Conservation (phyloP, 495 filamentous ascomycete species). For the Penicillium ochrochloron region DNA sequence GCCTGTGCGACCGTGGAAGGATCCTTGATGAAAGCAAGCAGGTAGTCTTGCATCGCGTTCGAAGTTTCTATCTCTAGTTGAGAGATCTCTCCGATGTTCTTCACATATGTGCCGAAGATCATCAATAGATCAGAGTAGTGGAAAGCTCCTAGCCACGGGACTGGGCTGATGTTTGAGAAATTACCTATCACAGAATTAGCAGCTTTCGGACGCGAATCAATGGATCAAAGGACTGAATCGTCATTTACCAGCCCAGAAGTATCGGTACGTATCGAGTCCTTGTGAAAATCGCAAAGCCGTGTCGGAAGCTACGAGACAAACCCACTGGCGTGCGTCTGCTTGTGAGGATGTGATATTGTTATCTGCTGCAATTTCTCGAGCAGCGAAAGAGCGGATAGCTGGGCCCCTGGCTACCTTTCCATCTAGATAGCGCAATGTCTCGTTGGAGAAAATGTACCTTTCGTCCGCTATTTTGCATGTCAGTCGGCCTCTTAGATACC, state of each 20-base stretch:
- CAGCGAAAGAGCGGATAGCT: constrained; percentile 45
- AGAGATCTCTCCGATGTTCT: constrained; percentile 35
- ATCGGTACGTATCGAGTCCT: constrained; percentile 26
- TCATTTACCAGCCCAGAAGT: constrained; percentile 23
- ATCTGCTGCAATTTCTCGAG: constrained; percentile 46
- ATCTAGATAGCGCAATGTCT: constrained; percentile 33
- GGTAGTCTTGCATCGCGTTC: constrained; percentile 46
- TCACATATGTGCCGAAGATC: constrained; percentile 47
- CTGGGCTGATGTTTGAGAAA: constrained; percentile 51
- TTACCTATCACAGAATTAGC: constrained; percentile 37
- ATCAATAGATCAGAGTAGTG: constrained; percentile 51
- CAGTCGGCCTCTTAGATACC: too few species aligned
- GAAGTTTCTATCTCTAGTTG: constrained; percentile 41
- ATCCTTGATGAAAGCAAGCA: constrained; percentile 29
- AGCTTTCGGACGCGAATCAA: too few species aligned
- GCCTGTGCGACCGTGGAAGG: constrained; percentile 6
- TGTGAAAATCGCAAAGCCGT: constrained; percentile 32
- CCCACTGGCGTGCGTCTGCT: constrained; percentile 12
- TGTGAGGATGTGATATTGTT: constrained; percentile 37
- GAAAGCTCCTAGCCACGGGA: constrained; percentile 49
- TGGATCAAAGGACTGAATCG: constrained; percentile 34
- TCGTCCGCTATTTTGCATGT: constrained; percentile 20
- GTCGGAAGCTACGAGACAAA: constrained; percentile 25
- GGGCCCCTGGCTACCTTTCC: constrained; percentile 33
- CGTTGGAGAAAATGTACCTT: constrained; percentile 40